Evolutionary conservation across 164 flowering plant genomes (phyloP), one percentile per base, ranked within the genome.

Genomic region (Nymphaea thermarum): DNA sequence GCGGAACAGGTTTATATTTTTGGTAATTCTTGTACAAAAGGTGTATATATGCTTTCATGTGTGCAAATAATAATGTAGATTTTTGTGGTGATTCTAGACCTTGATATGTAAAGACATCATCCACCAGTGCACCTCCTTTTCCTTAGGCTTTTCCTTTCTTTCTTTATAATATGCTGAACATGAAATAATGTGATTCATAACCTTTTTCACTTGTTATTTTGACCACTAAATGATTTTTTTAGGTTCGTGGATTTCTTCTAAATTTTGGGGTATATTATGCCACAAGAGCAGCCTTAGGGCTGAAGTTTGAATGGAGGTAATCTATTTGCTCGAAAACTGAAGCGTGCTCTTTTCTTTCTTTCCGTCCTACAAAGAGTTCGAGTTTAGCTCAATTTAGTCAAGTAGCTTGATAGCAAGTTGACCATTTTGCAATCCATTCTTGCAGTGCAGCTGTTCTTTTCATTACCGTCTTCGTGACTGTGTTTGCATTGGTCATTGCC

Each of bases 201-300:
- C 55, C 55, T 47, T 47, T 47, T 47, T 7, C 3, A 47, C 55
- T 47, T 47, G 12, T 4, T 18, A 14, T 25, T 42, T 67, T 12
- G 60, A 36, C 43, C 18, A 36, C 60, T 47, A 57, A 36, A 67
- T 62, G 45, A 43, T 43, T 18, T 62, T 72, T 81, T 66, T 87
- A 94, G 99, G 99, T 95, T n/a, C 84, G 98, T 5, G 99, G 99
- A 5, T 95, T 95, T 78, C 99, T 95, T 75, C 90, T 95, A 11
- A 95, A 91, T 71, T 95, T 86, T 81, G 99, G 99, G 72, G 99
- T 95, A 44, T 95, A 92, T 73, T 83, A 91, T 84, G 96, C 98
- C 43, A 90, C 96, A 64, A 85, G 94, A 81, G 89, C 93, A 75
- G 96, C 98, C 25, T 81, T 95, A 43, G 98, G 96, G 65, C 92